These are phyloP conservation scores for Chaetomium sp. DNA, from an alignment of 2,329 filamentous ascomycete species.

Conservation along the genomic window DNA sequence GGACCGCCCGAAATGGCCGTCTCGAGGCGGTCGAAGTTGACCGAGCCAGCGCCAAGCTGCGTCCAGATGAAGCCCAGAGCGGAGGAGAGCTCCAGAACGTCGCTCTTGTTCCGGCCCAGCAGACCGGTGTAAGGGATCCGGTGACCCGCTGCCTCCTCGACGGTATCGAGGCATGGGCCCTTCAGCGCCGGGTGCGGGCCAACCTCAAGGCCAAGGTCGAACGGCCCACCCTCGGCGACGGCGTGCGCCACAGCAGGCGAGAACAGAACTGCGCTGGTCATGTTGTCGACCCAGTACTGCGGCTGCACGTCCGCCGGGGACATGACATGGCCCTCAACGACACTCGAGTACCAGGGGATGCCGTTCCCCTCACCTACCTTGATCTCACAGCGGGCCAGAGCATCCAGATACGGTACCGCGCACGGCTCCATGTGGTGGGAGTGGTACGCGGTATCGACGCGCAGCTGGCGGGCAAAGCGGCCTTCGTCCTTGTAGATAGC, in stretches of 20 bases:
- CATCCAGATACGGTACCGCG: constrained; percentile 28
- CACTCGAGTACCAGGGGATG: constrained; percentile 13
- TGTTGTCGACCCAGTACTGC: constrained; percentile 34
- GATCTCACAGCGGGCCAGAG: background rate
- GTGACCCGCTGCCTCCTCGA: background rate
- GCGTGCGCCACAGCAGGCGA: constrained; percentile 23
- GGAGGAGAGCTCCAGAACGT: constrained; percentile 14
- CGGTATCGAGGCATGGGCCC: constrained; percentile 38
- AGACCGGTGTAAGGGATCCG: constrained; percentile 20
- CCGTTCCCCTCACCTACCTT: constrained; percentile 4
- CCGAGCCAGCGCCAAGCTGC: constrained; percentile 2
- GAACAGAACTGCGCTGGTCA: constrained; percentile 36
- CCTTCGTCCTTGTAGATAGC: constrained; percentile 27
- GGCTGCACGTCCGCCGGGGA: constrained; percentile 1
- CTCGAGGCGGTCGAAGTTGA: constrained; percentile 17
- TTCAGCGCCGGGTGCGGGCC: constrained; percentile 47
- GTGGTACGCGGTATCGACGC: constrained; percentile 39
- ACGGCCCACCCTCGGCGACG: background rate
- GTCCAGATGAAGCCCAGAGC: constrained; percentile 23
- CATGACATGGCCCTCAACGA: background rate
- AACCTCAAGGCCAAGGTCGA: constrained; percentile 39
- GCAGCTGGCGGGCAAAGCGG: constrained; percentile 30
- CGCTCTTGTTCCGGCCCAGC: constrained; percentile 15
- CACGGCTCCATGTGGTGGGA: constrained; percentile 37
- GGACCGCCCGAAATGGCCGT: background rate